Evolutionary conservation across 2,329 filamentous ascomycete species (phyloP).

Genomic region (Scedosporium minutisporum): DNA sequence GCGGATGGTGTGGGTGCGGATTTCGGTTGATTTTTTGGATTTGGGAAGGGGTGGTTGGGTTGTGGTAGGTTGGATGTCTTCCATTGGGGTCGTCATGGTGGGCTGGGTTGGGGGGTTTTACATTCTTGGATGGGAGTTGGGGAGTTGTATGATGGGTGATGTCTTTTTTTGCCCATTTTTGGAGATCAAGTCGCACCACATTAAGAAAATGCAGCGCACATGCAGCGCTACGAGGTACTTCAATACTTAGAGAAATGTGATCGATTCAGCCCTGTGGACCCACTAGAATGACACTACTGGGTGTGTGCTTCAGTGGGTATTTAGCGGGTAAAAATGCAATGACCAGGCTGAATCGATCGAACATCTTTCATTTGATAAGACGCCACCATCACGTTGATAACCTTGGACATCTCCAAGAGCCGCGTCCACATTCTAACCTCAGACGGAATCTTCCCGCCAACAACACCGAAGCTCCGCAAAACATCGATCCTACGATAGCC

Average conservation of each 20-base stretch:
- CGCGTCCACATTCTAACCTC: no score
- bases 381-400: not conserved
- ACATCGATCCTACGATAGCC: not conserved
- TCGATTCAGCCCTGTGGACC: not conserved
- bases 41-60: not conserved
- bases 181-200: not conserved
- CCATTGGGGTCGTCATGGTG: not conserved
- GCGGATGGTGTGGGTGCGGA: slow-evolving; percentile 42
- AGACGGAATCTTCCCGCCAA: not conserved
- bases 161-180: not conserved
- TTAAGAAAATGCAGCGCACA: not conserved
- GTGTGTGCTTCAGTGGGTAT: not conserved
- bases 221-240: not conserved
- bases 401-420: not conserved
- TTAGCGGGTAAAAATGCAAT: not conserved
- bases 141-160: not conserved
- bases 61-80: not conserved
- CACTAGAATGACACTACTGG: not conserved
- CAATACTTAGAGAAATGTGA: not conserved
- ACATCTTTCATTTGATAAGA: not conserved
- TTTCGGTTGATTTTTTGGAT: slow-evolving; percentile 9
- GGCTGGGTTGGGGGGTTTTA: not conserved
- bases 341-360: not conserved
- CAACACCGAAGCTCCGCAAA: not conserved
- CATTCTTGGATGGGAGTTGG: not conserved